Conservation (phyloP, 805 yeast species). For the Zygosaccharomyces pseudorouxii region DNA sequence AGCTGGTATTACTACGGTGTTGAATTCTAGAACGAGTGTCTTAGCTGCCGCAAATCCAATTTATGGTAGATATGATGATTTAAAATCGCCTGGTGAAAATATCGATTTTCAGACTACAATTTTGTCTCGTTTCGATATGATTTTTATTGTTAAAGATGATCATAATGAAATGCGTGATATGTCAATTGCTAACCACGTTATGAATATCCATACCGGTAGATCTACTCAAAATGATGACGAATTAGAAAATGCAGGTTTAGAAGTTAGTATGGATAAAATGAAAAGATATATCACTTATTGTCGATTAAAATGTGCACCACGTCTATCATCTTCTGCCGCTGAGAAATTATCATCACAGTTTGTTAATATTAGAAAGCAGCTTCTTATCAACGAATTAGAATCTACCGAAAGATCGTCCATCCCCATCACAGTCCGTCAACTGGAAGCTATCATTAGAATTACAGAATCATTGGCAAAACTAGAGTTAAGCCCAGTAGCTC, state of each 20-base stretch:
- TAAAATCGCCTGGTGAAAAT: constrained; percentile 95
- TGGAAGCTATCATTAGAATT: constrained; percentile 95
- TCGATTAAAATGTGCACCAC: constrained; percentile 86
- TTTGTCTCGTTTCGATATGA: constrained; percentile 97
- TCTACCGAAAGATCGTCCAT: constrained; percentile 88
- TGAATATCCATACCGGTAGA: constrained; percentile 88
- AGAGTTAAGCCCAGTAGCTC: constrained; percentile 75
- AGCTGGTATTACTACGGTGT: constrained; percentile 96
- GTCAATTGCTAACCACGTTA: constrained; percentile 89
- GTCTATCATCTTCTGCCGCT: constrained; percentile 82
- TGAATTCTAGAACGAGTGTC: constrained; percentile 94
- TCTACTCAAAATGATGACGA: constrained; percentile 39
- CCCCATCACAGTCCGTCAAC: constrained; percentile 95
- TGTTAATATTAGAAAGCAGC: constrained; percentile 80
- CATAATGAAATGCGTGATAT: constrained; percentile 83
- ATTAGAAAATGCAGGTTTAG: constrained; percentile 59
- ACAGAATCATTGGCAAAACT: constrained; percentile 91
- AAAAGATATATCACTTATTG: constrained; percentile 89
- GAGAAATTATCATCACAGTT: constrained; percentile 88
- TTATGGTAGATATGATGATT: constrained; percentile 93
- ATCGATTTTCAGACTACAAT: constrained; percentile 97
- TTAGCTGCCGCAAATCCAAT: constrained; percentile 98
- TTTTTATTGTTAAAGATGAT: constrained; percentile 92
- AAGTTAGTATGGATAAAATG: constrained; percentile 86
- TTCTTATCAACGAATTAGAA: constrained; percentile 73